These are phyloP conservation scores for Agastache rugosa DNA, from an alignment of 257 asterid genomes.

Conservation along the genomic window DNA sequence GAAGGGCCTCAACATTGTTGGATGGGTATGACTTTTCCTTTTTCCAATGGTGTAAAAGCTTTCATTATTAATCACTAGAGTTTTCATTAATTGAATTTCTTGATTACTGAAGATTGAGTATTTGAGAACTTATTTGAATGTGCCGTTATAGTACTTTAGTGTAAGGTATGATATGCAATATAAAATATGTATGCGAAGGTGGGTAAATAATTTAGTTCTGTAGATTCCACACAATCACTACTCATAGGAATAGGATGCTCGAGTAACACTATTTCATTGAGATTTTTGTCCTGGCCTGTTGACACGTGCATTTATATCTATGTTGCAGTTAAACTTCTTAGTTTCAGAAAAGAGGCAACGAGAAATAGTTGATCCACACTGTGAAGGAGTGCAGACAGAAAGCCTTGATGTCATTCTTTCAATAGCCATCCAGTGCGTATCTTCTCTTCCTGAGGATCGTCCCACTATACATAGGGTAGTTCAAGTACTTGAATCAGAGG, in stretches of 20 bases:
- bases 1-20: constrained; percentile 46
- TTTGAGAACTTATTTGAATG: not conserved
- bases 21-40: constrained; percentile 41
- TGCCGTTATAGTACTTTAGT: not conserved
- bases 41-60: not conserved
- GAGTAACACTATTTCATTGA: not conserved
- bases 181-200: not conserved
- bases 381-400: constrained; percentile 80
- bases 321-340: constrained; percentile 73
- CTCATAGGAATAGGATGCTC: not conserved
- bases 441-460: constrained; percentile 85
- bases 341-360: constrained; percentile 76
- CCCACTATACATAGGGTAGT: constrained; percentile 94
- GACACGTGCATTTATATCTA: constrained; percentile 18
- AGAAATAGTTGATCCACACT: constrained; percentile 78
- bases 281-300: not conserved
- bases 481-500: constrained; percentile 90
- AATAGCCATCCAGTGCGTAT: constrained; percentile 84
- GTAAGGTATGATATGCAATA: not conserved
- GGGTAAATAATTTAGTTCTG: not conserved
- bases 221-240: not conserved
- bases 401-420: constrained; percentile 79
- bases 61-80: not conserved
- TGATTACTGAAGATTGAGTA: not conserved
- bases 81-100: not conserved